Evolutionary conservation across 2,329 filamentous ascomycete genomes (phyloP), one percentile per base, ranked within the genome.

Genomic region (Corinectria fuckeliana): DNA sequence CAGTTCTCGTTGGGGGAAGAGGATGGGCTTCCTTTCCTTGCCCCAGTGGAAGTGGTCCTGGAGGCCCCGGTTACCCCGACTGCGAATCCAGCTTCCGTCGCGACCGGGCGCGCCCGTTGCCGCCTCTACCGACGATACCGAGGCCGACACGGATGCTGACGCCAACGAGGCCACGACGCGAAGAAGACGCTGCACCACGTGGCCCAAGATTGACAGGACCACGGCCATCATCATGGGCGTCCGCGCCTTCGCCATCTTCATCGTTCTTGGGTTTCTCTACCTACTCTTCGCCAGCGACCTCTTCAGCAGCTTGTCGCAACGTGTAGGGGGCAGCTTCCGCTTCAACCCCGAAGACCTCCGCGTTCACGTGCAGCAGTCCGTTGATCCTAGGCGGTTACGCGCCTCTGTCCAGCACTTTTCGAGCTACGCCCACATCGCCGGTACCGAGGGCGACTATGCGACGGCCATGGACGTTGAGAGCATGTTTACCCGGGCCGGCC

Each of bases 361-460:
- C 56, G 81, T 85, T 58, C 91, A 90, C 75, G 84, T 96, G 23
- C 88, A 95, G 74, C 81, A 83, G 48, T 87, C 87, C 68, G 85
- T 96, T 65, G 89, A 96, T 70, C 81, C 86, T 54, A 82, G 82
- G 59, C 82, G 84, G 50, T 90, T 95, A 73, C 85, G 87, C 63
- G 88, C 91, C 38, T 91, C 91, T 58, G 78, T 97, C 60, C 81
- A 85, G 69, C 90, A 93, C 71, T 87, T 94, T 63, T 94, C 92
- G 4, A 85, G 85, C 56, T 97, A 91, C 73, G 91, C 95, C 62
- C 95, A 98, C 75, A 83, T 98, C 62, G 95, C 92, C 2, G 95
- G 95, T n/a, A 96, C 93, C 3, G 90, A 97, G 78, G 95, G 95
- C 47, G 94, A 96, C 77, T 93, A 90, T 69, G 91, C 90, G 44